Evolutionary conservation across 306 rosid species (phyloP).

Genomic region (Quercus berberidifolia): DNA sequence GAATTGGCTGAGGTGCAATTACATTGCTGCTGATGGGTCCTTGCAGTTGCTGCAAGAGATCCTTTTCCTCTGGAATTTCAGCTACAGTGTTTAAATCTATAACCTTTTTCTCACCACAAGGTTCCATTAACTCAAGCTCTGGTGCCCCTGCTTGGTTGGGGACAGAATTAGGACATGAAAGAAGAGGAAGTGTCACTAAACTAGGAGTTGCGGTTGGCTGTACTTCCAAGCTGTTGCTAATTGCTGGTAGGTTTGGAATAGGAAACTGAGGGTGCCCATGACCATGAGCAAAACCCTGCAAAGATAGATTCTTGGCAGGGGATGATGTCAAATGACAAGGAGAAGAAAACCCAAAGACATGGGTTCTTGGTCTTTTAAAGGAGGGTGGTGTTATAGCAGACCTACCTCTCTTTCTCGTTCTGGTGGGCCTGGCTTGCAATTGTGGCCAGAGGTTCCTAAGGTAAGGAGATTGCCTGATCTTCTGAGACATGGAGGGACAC

Average conservation of each 20-base stretch:
- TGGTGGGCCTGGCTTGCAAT: slow-evolving; percentile 82
- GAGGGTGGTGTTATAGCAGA: slow-evolving; percentile 44
- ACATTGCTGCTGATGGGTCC: slow-evolving; percentile 35
- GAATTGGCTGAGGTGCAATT: slow-evolving; percentile 67
- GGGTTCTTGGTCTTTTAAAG: slow-evolving; percentile 53
- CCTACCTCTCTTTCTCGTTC: slow-evolving; percentile 77
- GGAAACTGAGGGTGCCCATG: slow-evolving; percentile 39
- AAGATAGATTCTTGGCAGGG: slow-evolving; percentile 26
- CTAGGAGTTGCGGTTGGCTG: not conserved
- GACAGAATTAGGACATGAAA: slow-evolving; percentile 35
- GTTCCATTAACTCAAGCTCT: slow-evolving; percentile 22
- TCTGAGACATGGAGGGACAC: slow-evolving; percentile 41
- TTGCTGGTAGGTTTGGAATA: slow-evolving; percentile 22
- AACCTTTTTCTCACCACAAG: slow-evolving; percentile 16
- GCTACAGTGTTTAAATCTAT: slow-evolving; percentile 41
- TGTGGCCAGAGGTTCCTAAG: slow-evolving; percentile 83
- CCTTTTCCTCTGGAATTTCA: slow-evolving; percentile 67
- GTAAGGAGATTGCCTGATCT: slow-evolving; percentile 71
- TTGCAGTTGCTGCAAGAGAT: slow-evolving; percentile 59
- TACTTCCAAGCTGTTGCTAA: slow-evolving; percentile 13
- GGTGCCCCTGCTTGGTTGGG: slow-evolving; percentile 14
- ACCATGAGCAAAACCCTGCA: slow-evolving; percentile 43
- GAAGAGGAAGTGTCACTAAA: slow-evolving; percentile 63
- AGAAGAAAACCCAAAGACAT: slow-evolving; percentile 41
- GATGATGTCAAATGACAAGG: slow-evolving; percentile 39